Base-by-base conservation (phyloP, 495 filamentous ascomycete species). In the Clohesyomyces aquaticus region DNA sequence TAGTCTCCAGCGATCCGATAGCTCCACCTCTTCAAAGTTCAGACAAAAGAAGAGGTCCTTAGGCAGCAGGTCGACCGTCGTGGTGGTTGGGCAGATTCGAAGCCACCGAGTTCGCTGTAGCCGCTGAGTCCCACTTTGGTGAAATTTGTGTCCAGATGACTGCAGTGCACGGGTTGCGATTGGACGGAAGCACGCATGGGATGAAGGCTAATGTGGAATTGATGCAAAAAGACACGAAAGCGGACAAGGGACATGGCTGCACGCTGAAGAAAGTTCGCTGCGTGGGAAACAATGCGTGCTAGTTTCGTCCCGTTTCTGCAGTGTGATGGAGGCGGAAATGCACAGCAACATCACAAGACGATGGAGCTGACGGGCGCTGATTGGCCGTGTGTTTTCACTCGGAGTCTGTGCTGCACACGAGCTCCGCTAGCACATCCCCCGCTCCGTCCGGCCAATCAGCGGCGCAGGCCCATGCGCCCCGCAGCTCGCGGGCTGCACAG, bases 51-150 rank as follows among this genome's bases (percentile, higher is more conserved):
- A 45, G 25, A 11, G 22, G 35, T 9, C 32, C 57, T 28, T 26
- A 63, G 14, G 60, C 51, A 65, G 61, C 55, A 65, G 54, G 55
- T 50, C 32, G n/a, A n/a, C n/a, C n/a, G 29, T 9, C 18, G 54
- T 53, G 49, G 50, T 27, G 55, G 55, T 55, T 60, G 55, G 55
- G 49, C 47, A 46, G 3, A 18, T 4, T 18, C 18, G 19, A 55
- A 54, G 63, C 55, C 56, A 55, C 35, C 23, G 47, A 28, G 43
- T 60, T 12, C n/a, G n/a, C n/a, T n/a, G 11, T 66, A 66, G 63
- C 47, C 63, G 63, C 63, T 57, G 49, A 61, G 63, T 66, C 63
- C 63, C 56, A 61, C 63, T 66, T 22, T 56, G 63, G 63, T 61
- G 4, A n/a, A 55, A 41, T 66, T 66, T 61, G 57, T 61, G 63